Conservation (phyloP, 208 protist species). For the Acanthamoeba royreba region DNA sequence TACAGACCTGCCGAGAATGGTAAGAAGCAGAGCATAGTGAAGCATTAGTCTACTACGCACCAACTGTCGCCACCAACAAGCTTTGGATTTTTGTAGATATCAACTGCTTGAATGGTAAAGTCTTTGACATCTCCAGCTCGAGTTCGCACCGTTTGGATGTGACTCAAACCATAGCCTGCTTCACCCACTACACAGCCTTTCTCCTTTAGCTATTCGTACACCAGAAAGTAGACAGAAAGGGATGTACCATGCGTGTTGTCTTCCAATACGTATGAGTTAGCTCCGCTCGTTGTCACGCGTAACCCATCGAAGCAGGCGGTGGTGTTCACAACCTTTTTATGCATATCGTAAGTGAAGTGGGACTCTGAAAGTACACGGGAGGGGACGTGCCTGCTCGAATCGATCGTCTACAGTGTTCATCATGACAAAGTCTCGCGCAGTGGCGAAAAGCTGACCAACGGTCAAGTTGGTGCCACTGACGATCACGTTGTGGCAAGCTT, state of each 20-base stretch:
- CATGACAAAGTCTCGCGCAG: background rate
- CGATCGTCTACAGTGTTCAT: background rate
- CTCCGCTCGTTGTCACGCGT: background rate
- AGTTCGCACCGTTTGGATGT: background rate
- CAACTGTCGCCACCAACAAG: background rate
- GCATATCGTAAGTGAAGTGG: background rate
- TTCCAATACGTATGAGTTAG: background rate
- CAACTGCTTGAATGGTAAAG: background rate
- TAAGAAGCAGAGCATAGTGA: too few relatives aligned
- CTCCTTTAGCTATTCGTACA: too few relatives aligned
- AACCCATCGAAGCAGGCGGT: background rate
- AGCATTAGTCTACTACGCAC: too few relatives aligned
- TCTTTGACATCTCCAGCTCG: background rate
- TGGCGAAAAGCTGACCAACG: background rate
- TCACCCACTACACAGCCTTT: background rate
- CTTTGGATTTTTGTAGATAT: slow-evolving; percentile 33
- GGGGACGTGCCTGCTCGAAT: background rate
- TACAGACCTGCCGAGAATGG: background rate
- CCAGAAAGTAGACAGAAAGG: too few relatives aligned
- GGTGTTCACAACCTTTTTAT: background rate
- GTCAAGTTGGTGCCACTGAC: background rate
- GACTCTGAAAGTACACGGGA: background rate
- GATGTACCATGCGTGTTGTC: background rate
- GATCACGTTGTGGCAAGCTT: background rate
- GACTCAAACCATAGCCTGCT: background rate